Percentiles rank a stretch among this genome's conserved stretches.
phyloP scores from a whole-genome alignment of 139 green algal genomes.

The Spirogloea muscicola region DNA sequence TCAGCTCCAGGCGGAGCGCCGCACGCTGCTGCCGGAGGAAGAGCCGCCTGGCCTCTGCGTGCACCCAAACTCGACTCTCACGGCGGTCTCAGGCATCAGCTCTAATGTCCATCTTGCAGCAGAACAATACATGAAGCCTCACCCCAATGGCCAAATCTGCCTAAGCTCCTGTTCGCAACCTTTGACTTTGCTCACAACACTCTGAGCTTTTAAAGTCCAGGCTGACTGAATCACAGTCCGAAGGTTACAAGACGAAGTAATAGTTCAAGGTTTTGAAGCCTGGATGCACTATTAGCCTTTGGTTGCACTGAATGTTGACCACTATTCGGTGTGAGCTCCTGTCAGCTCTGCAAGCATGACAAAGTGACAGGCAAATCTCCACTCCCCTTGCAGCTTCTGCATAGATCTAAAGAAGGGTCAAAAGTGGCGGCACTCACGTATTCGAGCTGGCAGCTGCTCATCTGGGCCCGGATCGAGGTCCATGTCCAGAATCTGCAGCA shows the following conservation, averaged over 20 bases:
- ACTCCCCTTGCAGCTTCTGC: not conserved
- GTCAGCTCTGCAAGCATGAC: not conserved
- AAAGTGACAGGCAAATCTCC: not conserved
- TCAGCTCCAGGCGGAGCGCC: conserved; percentile 30
- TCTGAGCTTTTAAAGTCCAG: too few species aligned
- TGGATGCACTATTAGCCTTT: not conserved
- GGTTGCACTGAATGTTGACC: too few species aligned
- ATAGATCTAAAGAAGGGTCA: too few species aligned
- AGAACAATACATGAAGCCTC: not conserved
- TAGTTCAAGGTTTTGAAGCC: not conserved
- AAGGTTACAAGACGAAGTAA: not conserved
- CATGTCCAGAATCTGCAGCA: conserved; percentile 23
- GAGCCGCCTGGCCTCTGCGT: conserved; percentile 17
- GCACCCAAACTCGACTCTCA: too few species aligned
- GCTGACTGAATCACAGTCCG: too few species aligned
- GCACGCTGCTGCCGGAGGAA: conserved; percentile 8
- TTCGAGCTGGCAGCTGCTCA: conserved; percentile 2
- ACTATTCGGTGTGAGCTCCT: too few species aligned
- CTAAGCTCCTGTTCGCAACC: too few species aligned
- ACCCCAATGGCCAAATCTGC: too few species aligned
- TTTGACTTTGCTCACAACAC: too few species aligned
- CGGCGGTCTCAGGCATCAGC: too few species aligned
- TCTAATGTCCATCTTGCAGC: not conserved
- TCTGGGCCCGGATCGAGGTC: conserved; percentile 4
- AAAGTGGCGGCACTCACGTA: not conserved